phyloP scores from a whole-genome alignment of 345 rosid genomes.

The Microthlaspi erraticum region DNA sequence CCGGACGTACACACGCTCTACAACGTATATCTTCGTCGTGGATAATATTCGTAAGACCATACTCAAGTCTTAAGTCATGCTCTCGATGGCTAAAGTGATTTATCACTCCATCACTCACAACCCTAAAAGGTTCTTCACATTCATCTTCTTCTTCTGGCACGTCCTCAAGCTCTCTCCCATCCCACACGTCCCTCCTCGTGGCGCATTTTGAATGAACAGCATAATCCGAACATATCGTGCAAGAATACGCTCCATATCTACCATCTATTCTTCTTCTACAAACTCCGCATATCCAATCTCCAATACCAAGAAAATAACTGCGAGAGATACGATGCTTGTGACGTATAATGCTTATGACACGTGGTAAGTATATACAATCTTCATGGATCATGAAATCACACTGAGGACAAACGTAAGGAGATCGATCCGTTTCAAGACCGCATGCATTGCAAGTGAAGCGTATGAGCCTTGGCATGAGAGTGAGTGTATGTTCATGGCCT shows the following conservation, averaged over 20 bases:
- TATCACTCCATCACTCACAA: conserved; percentile 17
- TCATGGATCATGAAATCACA: conserved; percentile 27
- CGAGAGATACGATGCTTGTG: conserved; percentile 24
- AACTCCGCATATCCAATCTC: conserved; percentile 27
- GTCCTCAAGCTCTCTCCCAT: conserved; percentile 11
- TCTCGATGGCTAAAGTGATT: conserved; percentile 30
- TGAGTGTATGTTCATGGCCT: conserved; percentile 30
- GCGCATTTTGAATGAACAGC: conserved; percentile 39
- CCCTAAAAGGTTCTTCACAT: not conserved
- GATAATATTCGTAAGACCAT: not conserved
- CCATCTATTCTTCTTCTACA: conserved; percentile 7
- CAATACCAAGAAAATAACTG: conserved; percentile 22
- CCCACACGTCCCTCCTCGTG: conserved; percentile 19
- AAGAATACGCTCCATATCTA: conserved; percentile 28
- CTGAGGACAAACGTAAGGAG: conserved; percentile 32
- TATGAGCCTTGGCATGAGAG: conserved; percentile 25
- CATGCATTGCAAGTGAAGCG: conserved; percentile 27
- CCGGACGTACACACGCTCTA: conserved; percentile 16
- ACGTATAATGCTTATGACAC: conserved; percentile 26
- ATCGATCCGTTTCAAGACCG: conserved; percentile 18
- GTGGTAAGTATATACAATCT: conserved; percentile 30
- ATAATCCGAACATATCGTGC: conserved; percentile 5
- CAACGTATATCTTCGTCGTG: not conserved
- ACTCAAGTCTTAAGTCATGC: conserved; percentile 15
- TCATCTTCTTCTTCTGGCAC: conserved; percentile 13